Evolutionary conservation across 2,329 filamentous ascomycete genomes (phyloP), one percentile per base, ranked within the genome.

Genomic region (Pseudogymnoascus sp.): DNA sequence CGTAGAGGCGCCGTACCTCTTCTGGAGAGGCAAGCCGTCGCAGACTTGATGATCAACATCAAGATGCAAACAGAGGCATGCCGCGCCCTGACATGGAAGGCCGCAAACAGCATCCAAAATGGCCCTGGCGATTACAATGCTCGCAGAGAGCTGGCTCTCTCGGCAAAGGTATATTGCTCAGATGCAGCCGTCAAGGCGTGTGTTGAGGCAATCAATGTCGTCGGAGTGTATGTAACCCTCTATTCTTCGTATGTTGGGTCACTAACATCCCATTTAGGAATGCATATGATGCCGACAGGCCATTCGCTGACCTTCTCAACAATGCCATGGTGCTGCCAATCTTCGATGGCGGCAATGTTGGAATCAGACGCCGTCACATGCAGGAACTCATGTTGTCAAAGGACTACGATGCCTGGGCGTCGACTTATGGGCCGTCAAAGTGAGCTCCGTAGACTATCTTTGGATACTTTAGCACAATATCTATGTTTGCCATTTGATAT

Each of bases 321-420:
- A 75, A 75, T 63, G 79, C 77, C 0, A 72, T 78, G 63, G 76
- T 74, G 3, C 63, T 81, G 59, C 78, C 79, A 2, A 75, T 78
- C 24, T 82, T 83, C 61, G 80, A 83, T 63, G 79, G 80, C 0
- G 80, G 81, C 0, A 83, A 83, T 68, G 74, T 83, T 9, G 80
- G 81, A 0, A 76, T 83, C 5, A 71, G 80, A 40, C 74, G 79
- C 59, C 71, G 79, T 29, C 76, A 80, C 62, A 65, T 82, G 61
- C 76, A 81, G 66, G 71, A 73, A 61, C 69, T 80, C 17, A 76
- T 81, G 66, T 69, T 75, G 62, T 66, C 67, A 3, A 72, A 76
- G 0, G 73, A 68, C 2, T 82, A 82, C 66, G 70, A 78, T 65
- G 73, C 79, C 1, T 81, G 78, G 79, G 74, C 69, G 9, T 67